phyloP scores from a whole-genome alignment of 2,329 filamentous ascomycete species.

The Metarhizium brunneum region DNA sequence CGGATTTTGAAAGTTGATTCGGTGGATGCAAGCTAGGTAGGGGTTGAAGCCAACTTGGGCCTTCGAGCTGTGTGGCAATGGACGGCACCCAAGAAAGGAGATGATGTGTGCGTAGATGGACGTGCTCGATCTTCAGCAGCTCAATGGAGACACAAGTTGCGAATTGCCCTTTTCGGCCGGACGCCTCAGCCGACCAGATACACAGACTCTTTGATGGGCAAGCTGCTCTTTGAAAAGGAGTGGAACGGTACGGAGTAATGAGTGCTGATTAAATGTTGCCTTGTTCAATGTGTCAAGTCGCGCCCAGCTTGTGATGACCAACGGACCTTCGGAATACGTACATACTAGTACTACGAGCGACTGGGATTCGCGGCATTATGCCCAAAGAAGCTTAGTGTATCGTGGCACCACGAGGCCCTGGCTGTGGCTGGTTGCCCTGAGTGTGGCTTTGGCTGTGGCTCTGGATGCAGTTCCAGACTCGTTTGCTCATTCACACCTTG shows the following conservation, averaged over 20 bases:
- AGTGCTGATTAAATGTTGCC: neutral
- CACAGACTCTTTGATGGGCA: neutral
- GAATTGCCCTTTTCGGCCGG: neutral
- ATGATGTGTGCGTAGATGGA: neutral
- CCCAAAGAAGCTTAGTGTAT: neutral
- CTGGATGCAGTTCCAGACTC: too few relatives aligned
- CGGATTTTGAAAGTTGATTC: neutral
- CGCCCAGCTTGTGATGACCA: neutral
- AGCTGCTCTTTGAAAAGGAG: neutral
- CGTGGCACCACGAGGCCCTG: too few relatives aligned
- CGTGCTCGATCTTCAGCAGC: neutral
- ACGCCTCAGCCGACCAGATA: neutral
- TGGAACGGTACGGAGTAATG: neutral
- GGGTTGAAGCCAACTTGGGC: neutral
- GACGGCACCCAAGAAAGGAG: neutral
- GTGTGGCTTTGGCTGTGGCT: too few relatives aligned
- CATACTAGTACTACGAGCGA: too few relatives aligned
- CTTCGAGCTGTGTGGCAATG: neutral
- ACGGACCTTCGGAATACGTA: too few relatives aligned
- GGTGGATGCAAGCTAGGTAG: too few relatives aligned
- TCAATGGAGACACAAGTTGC: neutral
- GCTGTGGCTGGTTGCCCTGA: too few relatives aligned
- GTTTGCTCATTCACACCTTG: too few relatives aligned
- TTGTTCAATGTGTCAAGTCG: neutral
- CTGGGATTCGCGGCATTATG: neutral